phyloP scores from a whole-genome alignment of 108 stramenopile species.

The Fragilaria crotonensis region DNA sequence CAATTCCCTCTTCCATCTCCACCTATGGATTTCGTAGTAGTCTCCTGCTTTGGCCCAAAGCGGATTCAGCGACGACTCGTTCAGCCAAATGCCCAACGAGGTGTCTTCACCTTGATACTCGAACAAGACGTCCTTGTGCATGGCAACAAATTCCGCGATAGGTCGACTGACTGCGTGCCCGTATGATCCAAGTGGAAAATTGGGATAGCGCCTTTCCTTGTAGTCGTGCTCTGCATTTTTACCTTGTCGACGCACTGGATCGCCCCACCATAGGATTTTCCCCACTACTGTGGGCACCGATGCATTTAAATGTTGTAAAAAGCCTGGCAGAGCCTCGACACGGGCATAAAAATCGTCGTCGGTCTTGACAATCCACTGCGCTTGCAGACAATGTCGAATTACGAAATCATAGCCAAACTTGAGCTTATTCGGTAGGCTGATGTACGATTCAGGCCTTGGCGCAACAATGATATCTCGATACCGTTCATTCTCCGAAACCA shows the following conservation, averaged over 20 bases:
- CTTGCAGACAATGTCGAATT: constrained; percentile 5
- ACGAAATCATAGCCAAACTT: constrained; percentile 25
- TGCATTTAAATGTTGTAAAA: constrained; percentile 19
- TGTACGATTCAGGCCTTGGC: constrained; percentile 25
- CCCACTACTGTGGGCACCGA: constrained; percentile 31
- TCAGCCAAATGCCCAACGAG: constrained; percentile 42
- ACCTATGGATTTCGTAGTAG: too few species aligned
- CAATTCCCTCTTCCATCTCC: too few species aligned
- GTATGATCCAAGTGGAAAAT: constrained; percentile 27
- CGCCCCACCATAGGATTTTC: too few species aligned
- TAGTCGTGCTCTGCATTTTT: not conserved
- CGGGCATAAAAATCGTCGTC: constrained; percentile 41
- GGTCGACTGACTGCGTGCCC: constrained; percentile 33
- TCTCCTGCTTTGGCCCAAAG: too few species aligned
- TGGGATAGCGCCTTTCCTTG: constrained; percentile 19
- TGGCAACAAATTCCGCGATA: constrained; percentile 19
- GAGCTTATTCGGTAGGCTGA: constrained; percentile 28
- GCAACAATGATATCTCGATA: constrained; percentile 29
- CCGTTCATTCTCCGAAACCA: constrained; percentile 8
- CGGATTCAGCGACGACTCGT: constrained; percentile 12
- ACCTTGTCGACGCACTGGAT: not conserved
- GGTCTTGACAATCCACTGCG: constrained; percentile 40
- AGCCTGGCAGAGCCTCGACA: constrained; percentile 8
- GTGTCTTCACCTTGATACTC: constrained; percentile 51
- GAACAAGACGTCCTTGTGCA: constrained; percentile 9